phyloP scores from a whole-genome alignment of 2,329 filamentous ascomycete genomes.

The Talaromyces sp. region DNA sequence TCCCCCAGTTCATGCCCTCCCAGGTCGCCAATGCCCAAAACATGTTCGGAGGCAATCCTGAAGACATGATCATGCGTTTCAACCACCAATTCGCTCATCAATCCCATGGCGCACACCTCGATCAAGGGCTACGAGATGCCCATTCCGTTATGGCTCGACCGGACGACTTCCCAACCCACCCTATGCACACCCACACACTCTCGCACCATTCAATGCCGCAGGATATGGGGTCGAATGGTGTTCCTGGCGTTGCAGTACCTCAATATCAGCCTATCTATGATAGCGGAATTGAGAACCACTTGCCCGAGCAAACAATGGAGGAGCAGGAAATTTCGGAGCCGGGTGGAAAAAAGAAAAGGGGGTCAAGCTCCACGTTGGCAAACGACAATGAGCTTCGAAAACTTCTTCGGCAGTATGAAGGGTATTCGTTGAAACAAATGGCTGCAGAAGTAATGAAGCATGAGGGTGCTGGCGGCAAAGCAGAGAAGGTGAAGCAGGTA shows the following conservation, averaged over 20 bases:
- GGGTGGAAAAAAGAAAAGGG: slow-evolving; percentile 49
- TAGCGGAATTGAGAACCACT: slow-evolving; percentile 45
- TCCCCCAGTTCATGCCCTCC: slow-evolving; percentile 42
- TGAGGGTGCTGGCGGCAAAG: slow-evolving; percentile 53
- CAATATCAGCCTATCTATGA: slow-evolving; percentile 47
- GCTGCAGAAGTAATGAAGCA: slow-evolving; percentile 53
- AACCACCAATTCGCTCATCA: slow-evolving; percentile 47
- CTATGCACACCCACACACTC: slow-evolving; percentile 37
- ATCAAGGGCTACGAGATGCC: slow-evolving; percentile 42
- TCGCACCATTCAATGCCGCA: slow-evolving; percentile 40
- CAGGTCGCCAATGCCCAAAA: slow-evolving; percentile 38
- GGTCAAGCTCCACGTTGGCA: slow-evolving; percentile 50
- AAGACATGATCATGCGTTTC: slow-evolving; percentile 51
- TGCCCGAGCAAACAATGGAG: slow-evolving; percentile 43
- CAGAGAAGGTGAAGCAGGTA: slow-evolving; percentile 56
- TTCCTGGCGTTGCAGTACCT: slow-evolving; percentile 35
- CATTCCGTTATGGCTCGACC: slow-evolving; percentile 39
- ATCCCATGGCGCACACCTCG: slow-evolving; percentile 36
- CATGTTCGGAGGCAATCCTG: slow-evolving; percentile 44
- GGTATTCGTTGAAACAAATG: slow-evolving; percentile 50
- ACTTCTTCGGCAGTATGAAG: slow-evolving; percentile 50
- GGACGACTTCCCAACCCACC: slow-evolving; percentile 42
- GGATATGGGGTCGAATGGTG: slow-evolving; percentile 37
- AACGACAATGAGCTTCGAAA: slow-evolving; percentile 54
- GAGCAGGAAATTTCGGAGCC: slow-evolving; percentile 49